phyloP scores from a whole-genome alignment of 164 flowering plant genomes.

The Magnolia officinalis region DNA sequence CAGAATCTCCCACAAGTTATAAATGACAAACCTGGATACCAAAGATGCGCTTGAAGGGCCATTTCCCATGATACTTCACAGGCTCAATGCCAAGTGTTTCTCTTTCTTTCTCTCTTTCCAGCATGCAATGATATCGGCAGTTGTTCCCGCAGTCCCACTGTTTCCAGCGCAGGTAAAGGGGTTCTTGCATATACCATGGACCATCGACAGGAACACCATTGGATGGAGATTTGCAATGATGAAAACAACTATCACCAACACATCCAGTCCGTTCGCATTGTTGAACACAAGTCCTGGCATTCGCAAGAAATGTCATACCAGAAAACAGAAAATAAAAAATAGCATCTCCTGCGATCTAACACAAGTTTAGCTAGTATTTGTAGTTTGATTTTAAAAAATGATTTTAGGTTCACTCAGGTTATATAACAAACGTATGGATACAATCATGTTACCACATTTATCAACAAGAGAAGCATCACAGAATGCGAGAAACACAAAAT shows the following conservation, averaged over 20 bases:
- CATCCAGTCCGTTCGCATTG: constrained; percentile 79
- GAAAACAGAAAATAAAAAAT: not conserved
- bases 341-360: not conserved
- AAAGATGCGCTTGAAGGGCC: constrained; percentile 77
- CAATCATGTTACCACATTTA: not conserved
- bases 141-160: constrained; percentile 87
- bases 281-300: constrained; percentile 60
- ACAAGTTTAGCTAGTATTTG: not conserved
- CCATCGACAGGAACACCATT: constrained; percentile 55
- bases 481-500: not conserved
- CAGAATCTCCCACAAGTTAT: not conserved
- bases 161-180: constrained; percentile 73
- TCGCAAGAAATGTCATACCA: constrained; percentile 8
- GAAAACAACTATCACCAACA: constrained; percentile 67
- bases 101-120: constrained; percentile 63
- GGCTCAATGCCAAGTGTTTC: constrained; percentile 49
- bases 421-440: not conserved
- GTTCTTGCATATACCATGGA: constrained; percentile 88
- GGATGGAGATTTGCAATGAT: constrained; percentile 62
- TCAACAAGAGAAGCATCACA: not conserved
- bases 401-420: not conserved
- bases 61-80: constrained; percentile 83
- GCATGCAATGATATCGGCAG: constrained; percentile 85
- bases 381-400: no score
- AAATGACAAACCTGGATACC: constrained; percentile 66